Base-by-base conservation (phyloP, 2,329 filamentous ascomycete genomes). In the Dichotomopilus funicola region DNA sequence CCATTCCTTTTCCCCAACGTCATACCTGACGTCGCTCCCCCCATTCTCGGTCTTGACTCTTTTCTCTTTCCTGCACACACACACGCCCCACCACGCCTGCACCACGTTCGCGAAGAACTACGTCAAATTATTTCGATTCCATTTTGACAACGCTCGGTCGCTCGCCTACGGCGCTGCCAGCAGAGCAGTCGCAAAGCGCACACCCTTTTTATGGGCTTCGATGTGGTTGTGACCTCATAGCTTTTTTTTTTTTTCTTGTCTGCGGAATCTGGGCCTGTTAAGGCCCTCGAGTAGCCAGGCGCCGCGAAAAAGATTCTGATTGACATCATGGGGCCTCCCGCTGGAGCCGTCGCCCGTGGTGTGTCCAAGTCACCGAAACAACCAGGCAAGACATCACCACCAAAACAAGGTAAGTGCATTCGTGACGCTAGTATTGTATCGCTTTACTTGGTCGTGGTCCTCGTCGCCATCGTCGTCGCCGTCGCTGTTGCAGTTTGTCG, bases 341-440 rank as follows among this genome's bases (percentile, higher is more conserved):
- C 73, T 63, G 67, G 67, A 62, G 67, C 68, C 67, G 64, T 70
- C 61, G 67, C 66, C 59, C 64, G 69, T 67, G 73, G 69, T 69
- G 70, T 72, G 65, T 74, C 75, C 61, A 76, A 76, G 69, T 78
- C 76, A 63, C 76, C 77, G 62, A 75, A 75, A 66, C 72, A 71
- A 56, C 67, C 72, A 60, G 73, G 67, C 67, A 73, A 71, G 50
- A 38, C 61, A 52, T 72, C 72, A 55, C 70, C 74, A 63, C 68
- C 70, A 47, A 69, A 69, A 55, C 68, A 70, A 73, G 75, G 76
- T 78, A 67, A 70, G 75, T 67, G 27, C 41, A 58, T 49, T 19
- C 52, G 33, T 36, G 45, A 35, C 53, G 27, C 10, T 31, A 43
- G 45, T 51, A 35, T 10, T 51, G 12, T 46, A n/a, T 27, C 10